Evolutionary conservation across 164 flowering plant species (phyloP).

Genomic region (Platanus orientalis): DNA sequence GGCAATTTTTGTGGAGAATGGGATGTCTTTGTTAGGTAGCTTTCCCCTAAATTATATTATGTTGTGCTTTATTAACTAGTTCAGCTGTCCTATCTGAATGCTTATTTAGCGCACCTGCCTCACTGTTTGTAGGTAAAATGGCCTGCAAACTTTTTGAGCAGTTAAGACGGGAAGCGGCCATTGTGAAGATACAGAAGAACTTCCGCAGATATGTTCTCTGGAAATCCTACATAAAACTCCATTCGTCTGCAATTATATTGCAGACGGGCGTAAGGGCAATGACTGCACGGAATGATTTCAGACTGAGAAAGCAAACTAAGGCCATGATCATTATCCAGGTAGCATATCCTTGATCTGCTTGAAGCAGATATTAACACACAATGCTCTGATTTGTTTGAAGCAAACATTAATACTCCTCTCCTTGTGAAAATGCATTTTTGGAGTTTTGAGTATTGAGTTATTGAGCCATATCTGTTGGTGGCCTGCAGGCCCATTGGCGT

Average conservation of each 20-base stretch:
- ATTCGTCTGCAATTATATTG: conserved; percentile 57
- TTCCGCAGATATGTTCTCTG: conserved; percentile 51
- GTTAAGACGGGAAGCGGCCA: conserved; percentile 75
- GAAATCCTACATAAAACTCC: conserved; percentile 43
- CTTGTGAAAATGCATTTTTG: not conserved
- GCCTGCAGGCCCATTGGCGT: conserved; percentile 70
- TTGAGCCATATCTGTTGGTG: conserved; percentile 8
- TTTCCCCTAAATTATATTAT: not conserved
- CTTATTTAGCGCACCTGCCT: not conserved
- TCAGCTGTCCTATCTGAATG: not conserved
- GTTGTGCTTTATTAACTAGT: not conserved
- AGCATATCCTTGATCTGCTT: not conserved
- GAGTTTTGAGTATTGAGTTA: not conserved
- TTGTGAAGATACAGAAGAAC: conserved; percentile 77
- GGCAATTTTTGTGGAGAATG: not conserved
- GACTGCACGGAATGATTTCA: conserved; percentile 87
- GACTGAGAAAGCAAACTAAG: conserved; percentile 83
- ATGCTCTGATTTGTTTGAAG: conserved; percentile 2
- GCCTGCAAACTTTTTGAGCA: conserved; percentile 72
- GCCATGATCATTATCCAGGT: conserved; percentile 87
- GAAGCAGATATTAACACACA: not conserved
- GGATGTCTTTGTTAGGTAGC: not conserved
- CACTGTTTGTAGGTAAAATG: conserved; percentile 47
- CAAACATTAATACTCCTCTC: not conserved
- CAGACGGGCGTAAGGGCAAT: conserved; percentile 94